A percentile compares a stretch with the other conserved stretches of the same genome.
Evolutionary conservation across 129 eudicot species (phyloP).

Genomic region (Centaurea solstitialis): DNA sequence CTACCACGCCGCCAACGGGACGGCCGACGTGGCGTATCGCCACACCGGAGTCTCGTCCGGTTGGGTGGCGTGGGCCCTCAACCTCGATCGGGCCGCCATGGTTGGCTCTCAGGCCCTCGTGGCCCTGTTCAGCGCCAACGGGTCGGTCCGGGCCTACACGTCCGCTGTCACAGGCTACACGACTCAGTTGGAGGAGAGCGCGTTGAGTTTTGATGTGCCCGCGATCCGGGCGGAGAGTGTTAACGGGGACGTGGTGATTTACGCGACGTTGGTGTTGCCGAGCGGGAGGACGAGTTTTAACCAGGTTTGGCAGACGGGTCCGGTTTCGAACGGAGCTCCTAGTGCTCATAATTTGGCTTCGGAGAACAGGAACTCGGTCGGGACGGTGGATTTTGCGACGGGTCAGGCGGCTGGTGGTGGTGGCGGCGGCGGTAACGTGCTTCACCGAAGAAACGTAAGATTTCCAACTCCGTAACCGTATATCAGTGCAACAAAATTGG

Average conservation of each 20-base stretch:
- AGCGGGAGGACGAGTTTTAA: conserved; percentile 48
- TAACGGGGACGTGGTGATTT: conserved; percentile 53
- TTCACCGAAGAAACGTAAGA: conserved; percentile 71
- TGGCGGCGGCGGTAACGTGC: conserved; percentile 40
- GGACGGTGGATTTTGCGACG: conserved; percentile 61
- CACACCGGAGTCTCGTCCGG: conserved; percentile 48
- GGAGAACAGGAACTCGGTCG: conserved; percentile 43
- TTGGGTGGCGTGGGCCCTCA: conserved; percentile 92
- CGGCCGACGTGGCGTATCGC: conserved; percentile 70
- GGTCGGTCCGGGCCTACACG: conserved; percentile 49
- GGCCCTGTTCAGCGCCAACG: conserved; percentile 47
- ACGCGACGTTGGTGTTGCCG: conserved; percentile 64
- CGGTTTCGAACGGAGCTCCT: conserved; percentile 40
- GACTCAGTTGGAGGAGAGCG: conserved; percentile 23
- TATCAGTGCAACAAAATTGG: no score
- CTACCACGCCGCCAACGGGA: conserved; percentile 47
- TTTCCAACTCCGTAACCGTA: neutral
- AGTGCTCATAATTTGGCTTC: conserved; percentile 28
- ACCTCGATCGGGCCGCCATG: conserved; percentile 45
- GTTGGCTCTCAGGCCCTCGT: conserved; percentile 64
- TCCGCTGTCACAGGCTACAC: conserved; percentile 27
- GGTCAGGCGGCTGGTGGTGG: conserved; percentile 44
- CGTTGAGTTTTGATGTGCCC: conserved; percentile 62
- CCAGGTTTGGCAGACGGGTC: conserved; percentile 90
- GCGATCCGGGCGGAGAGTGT: conserved; percentile 36